Percentiles rank a stretch among this genome's conserved stretches.
phyloP scores from a whole-genome alignment of 495 filamentous ascomycete species.

The Tuber borchii region DNA sequence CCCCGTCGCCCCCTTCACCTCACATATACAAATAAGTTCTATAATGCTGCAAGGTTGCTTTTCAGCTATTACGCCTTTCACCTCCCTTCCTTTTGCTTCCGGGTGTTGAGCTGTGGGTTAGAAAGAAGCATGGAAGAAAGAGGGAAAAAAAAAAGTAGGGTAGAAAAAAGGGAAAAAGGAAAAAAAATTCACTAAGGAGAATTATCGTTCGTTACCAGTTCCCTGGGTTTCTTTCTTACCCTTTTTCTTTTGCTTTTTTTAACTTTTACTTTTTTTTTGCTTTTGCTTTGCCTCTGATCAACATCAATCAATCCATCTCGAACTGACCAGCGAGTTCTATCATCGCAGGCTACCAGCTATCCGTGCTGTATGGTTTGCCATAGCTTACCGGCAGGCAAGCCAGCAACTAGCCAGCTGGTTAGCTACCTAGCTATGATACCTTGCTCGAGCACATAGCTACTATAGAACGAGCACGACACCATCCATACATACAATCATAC shows the following conservation, averaged over 20 bases:
- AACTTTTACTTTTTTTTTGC: not conserved
- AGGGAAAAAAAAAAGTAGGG: not conserved
- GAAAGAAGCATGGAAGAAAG: not conserved
- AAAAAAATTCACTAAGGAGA: constrained; percentile 9
- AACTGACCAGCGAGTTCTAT: not conserved
- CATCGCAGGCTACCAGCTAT: not conserved
- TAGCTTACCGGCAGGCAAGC: not conserved
- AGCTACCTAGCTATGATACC: not conserved
- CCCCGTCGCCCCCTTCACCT: constrained; percentile 23
- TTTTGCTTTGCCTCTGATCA: not conserved
- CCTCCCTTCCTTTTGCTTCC: not conserved
- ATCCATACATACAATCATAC: not conserved
- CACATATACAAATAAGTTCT: constrained; percentile 29
- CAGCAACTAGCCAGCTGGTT: not conserved
- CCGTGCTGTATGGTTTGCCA: not conserved
- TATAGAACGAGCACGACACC: not conserved
- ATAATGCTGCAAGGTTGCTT: constrained; percentile 14
- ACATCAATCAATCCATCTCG: not conserved
- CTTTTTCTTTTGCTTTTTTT: not conserved
- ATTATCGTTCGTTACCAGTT: constrained; percentile 1
- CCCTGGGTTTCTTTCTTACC: not conserved
- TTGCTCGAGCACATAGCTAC: not conserved
- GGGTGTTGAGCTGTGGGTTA: not conserved
- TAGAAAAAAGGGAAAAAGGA: not conserved
- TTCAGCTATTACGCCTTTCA: not conserved